Conservation (phyloP, 164 flowering plant species). For the Aristolochia fimbriata region DNA sequence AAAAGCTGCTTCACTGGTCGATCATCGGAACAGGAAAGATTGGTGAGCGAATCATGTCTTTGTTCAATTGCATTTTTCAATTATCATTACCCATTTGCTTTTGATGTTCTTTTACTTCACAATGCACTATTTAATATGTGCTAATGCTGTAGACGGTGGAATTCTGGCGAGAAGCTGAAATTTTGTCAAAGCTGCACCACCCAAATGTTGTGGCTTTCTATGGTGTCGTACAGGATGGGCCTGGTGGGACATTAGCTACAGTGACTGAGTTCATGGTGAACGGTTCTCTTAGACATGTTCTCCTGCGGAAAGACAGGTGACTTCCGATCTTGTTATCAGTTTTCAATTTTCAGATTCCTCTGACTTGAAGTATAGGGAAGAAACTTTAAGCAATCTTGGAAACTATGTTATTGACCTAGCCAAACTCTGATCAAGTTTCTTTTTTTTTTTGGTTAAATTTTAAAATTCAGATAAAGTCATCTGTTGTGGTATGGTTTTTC, state of each 20-base stretch:
- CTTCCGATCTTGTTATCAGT: not conserved
- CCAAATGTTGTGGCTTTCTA: conserved; percentile 96
- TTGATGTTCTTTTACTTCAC: not conserved
- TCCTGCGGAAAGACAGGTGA: conserved; percentile 84
- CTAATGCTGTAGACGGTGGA: conserved; percentile 42
- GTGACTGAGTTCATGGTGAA: conserved; percentile 95
- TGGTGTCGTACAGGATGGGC: conserved; percentile 97
- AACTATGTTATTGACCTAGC: too few species aligned
- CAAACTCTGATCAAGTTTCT: too few species aligned
- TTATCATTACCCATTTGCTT: not conserved
- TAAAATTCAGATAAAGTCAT: too few species aligned
- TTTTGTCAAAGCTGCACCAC: conserved; percentile 94
- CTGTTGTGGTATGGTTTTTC: too few species aligned
- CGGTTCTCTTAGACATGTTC: conserved; percentile 93
- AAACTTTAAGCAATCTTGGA: too few species aligned
- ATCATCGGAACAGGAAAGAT: conserved; percentile 92
- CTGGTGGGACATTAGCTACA: conserved; percentile 89
- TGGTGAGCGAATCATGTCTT: conserved; percentile 34
- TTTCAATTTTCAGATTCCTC: not conserved
- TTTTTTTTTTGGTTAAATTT: too few species aligned
- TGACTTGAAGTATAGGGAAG: too few species aligned
- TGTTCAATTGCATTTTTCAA: not conserved
- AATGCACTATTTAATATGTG: not conserved
- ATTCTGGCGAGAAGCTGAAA: conserved; percentile 95
- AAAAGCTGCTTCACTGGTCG: conserved; percentile 88